These are phyloP conservation scores for Heracleum sosnowskyi DNA, from an alignment of 129 eudicot species.

Conservation along the genomic window DNA sequence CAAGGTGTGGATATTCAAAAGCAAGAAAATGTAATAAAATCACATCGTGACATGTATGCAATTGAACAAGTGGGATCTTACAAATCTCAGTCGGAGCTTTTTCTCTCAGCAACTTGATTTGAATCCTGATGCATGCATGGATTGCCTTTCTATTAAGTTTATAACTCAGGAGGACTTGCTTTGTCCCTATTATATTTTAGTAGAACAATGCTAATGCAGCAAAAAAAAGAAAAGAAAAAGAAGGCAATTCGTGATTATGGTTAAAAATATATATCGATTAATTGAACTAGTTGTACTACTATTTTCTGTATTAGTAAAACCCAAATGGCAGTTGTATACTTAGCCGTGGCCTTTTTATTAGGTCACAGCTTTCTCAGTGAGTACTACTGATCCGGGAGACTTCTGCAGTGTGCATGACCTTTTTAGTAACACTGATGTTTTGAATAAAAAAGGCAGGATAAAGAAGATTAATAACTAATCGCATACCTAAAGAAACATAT, in stretches of 20 bases:
- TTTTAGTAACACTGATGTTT: neutral
- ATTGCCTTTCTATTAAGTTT: neutral
- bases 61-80: neutral
- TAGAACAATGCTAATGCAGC: neutral
- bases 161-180: neutral
- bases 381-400: neutral
- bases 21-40: neutral
- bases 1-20: neutral
- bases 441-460: too few species aligned
- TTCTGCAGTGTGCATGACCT: neutral
- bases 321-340: too few species aligned
- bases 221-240: neutral
- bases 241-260: neutral
- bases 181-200: neutral
- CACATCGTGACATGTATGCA: neutral
- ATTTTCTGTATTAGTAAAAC: too few species aligned
- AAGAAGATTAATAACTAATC: neutral
- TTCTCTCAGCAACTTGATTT: neutral
- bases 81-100: conserved; percentile 1
- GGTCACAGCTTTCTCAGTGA: too few species aligned
- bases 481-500: too few species aligned
- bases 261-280: neutral
- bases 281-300: too few species aligned
- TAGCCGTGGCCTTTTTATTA: too few species aligned
- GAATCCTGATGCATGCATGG: neutral